Percentiles rank a stretch among this genome's conserved stretches.
Conservation (phyloP, 1,284 basidiomycete genomes). For the Microbotryomycetes sp. region DNA sequence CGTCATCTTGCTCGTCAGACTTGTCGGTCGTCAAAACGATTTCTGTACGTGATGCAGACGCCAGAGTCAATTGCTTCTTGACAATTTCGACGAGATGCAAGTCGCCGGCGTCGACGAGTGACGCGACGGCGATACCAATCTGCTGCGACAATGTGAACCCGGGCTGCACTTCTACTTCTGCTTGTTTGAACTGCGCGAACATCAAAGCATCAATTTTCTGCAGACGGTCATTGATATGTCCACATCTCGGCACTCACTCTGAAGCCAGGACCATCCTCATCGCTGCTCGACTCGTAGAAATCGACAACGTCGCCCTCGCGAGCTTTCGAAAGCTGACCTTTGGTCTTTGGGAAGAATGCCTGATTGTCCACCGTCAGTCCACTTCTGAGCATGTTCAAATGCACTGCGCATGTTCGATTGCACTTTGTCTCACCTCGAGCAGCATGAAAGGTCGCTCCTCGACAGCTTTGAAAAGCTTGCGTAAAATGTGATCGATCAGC, state of each 20-base stretch:
- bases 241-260: not conserved
- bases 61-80: constrained; percentile 63
- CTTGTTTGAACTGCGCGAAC: constrained; percentile 28
- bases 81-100: constrained; percentile 66
- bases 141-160: constrained; percentile 84
- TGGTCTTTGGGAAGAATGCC: constrained; percentile 78
- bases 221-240: too few relatives aligned
- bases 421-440: constrained; percentile 56
- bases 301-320: constrained; percentile 21
- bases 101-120: constrained; percentile 60
- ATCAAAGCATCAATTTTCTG: not conserved
- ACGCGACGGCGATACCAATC: constrained; percentile 71
- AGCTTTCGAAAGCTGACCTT: constrained; percentile 22
- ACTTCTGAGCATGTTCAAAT: not conserved
- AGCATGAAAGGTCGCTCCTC: constrained; percentile 72
- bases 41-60: constrained; percentile 58
- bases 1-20: constrained; percentile 45
- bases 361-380: constrained; percentile 35
- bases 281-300: constrained; percentile 46
- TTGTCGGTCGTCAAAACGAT: constrained; percentile 66
- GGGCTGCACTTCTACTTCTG: constrained; percentile 75
- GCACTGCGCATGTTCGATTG: not conserved
- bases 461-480: constrained; percentile 84
- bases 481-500: constrained; percentile 73
- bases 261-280: constrained; percentile 40